Conservation (phyloP, 805 yeast species). For the Pichia nanzhaoensis region DNA sequence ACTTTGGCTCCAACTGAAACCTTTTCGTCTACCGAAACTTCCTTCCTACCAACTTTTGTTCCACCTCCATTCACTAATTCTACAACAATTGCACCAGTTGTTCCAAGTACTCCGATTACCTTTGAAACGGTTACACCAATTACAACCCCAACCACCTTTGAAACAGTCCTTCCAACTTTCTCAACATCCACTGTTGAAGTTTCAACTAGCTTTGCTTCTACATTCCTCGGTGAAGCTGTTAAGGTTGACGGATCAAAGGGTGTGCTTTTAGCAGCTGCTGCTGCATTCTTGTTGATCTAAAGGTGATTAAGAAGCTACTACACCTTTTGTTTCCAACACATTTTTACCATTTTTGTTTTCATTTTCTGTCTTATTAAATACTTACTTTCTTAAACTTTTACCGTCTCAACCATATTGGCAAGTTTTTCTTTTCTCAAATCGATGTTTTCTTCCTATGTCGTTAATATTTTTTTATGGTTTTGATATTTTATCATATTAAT, state of each 20-base stretch:
- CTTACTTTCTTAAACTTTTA: no score
- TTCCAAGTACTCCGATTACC: background rate
- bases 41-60: background rate
- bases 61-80: background rate
- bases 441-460: no score
- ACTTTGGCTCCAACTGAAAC: no score
- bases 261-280: constrained; percentile 2
- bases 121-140: background rate
- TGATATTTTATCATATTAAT: background rate
- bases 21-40: no score
- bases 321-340: no score
- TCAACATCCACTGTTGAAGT: constrained; percentile 1
- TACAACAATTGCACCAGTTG: background rate
- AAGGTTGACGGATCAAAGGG: background rate
- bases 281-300: background rate
- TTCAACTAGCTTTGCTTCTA: background rate
- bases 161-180: background rate
- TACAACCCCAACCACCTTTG: background rate
- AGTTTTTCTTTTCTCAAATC: no score
- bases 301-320: background rate
- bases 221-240: constrained; percentile 5
- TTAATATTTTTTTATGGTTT: background rate
- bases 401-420: no score
- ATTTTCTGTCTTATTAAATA: no score
- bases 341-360: no score